Evolutionary conservation across 768 basidiomycete genomes (phyloP).

Genomic region (Krasilnikovozyma curviuscula): DNA sequence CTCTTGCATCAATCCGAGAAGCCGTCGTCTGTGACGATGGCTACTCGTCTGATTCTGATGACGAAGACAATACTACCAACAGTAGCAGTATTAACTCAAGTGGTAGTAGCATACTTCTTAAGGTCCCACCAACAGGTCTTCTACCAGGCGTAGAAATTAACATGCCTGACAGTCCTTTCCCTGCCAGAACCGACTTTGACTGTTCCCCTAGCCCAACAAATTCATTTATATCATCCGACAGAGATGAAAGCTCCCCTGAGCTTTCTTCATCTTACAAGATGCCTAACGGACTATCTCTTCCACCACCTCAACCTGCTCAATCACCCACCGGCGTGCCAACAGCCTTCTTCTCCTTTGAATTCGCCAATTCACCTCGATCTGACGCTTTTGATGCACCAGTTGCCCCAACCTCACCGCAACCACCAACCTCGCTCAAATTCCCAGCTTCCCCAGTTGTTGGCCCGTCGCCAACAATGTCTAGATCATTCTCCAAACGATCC

Average conservation of each 20-base stretch:
- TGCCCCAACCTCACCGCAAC: not conserved
- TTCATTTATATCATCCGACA: not conserved
- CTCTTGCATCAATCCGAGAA: too few species aligned
- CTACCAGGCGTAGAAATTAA: too few species aligned
- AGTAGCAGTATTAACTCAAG: too few species aligned
- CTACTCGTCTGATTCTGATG: too few species aligned
- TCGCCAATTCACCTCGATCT: slow-evolving; percentile 6
- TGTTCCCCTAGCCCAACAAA: not conserved
- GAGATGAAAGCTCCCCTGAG: not conserved
- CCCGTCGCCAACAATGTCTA: slow-evolving; percentile 18
- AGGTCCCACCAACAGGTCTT: too few species aligned
- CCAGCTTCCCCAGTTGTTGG: not conserved
- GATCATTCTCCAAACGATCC: slow-evolving; percentile 21
- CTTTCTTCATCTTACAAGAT: not conserved
- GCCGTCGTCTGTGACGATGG: too few species aligned
- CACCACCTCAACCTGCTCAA: not conserved
- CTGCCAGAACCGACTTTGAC: not conserved
- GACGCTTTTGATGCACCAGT: slow-evolving; percentile 8
- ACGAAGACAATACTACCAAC: too few species aligned
- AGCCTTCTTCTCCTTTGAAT: slow-evolving; percentile 12
- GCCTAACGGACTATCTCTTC: not conserved
- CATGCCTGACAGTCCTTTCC: too few species aligned
- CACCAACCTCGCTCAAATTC: not conserved
- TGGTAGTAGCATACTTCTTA: too few species aligned
- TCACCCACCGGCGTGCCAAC: not conserved